These are phyloP conservation scores for Geotrichum aggregatum DNA, from an alignment of 1,139 yeast species.

Conservation along the genomic window DNA sequence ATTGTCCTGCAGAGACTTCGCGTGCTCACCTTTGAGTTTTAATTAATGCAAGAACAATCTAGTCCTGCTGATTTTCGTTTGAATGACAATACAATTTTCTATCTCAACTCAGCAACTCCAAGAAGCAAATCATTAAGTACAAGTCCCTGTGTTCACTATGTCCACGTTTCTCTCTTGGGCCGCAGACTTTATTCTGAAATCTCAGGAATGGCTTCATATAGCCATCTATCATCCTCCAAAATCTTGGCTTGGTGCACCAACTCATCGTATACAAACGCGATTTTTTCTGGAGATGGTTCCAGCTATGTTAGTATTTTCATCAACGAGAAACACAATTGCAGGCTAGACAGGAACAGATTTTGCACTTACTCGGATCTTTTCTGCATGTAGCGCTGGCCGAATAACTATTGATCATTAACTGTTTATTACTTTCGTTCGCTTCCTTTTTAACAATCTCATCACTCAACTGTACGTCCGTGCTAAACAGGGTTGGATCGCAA, in stretches of 20 bases:
- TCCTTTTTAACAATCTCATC: neutral
- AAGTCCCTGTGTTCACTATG: too few species aligned
- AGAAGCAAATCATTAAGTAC: too few species aligned
- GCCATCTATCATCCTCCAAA: conserved; percentile 18
- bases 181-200: neutral
- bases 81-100: too few species aligned
- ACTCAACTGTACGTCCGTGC: conserved; percentile 14
- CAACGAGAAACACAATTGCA: too few species aligned
- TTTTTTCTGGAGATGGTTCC: conserved; percentile 6
- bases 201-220: conserved; percentile 12
- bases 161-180: neutral
- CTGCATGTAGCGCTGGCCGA: conserved; percentile 3
- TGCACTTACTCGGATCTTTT: conserved; percentile 9
- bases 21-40: too few species aligned
- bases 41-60: too few species aligned
- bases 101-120: too few species aligned
- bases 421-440: too few species aligned
- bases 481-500: conserved; percentile 14
- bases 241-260: conserved; percentile 13
- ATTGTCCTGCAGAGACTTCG: too few species aligned
- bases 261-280: conserved; percentile 4
- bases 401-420: conserved; percentile 3
- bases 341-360: neutral
- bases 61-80: too few species aligned
- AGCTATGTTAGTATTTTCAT: too few species aligned